Evolutionary conservation across 2,329 filamentous ascomycete species (phyloP).

Genomic region (Cercospora sp.): DNA sequence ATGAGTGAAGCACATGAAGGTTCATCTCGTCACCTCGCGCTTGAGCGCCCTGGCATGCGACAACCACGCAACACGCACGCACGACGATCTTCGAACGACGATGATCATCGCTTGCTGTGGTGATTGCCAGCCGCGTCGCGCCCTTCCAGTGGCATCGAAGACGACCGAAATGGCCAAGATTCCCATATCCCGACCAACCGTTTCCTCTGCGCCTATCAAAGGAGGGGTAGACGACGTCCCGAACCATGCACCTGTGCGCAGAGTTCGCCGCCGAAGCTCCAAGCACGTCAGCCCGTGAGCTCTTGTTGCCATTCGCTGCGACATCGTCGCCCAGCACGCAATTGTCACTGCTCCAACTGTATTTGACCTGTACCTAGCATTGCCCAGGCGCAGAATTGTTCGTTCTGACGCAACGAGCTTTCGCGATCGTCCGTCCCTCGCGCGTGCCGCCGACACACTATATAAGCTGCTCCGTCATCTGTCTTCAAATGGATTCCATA

Average conservation of each 20-base stretch:
- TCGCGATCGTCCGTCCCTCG: conserved; percentile 20
- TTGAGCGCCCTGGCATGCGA: not conserved
- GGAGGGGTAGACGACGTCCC: conserved; percentile 4
- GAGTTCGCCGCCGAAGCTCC: not conserved
- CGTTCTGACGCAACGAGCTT: conserved; percentile 22
- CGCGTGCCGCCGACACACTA: not conserved
- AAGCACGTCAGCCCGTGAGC: conserved; percentile 10
- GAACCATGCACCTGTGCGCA: not conserved
- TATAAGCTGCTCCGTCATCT: conserved; percentile 21
- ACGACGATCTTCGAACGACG: not conserved
- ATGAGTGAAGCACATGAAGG: not conserved
- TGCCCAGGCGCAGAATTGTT: not conserved
- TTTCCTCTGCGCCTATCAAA: conserved; percentile 1
- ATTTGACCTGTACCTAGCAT: conserved; percentile 17
- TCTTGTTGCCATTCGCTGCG: conserved; percentile 12
- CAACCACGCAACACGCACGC: not conserved
- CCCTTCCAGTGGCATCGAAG: not conserved
- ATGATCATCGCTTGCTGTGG: not conserved
- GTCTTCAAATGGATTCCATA: conserved; percentile 19
- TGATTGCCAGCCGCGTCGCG: not conserved
- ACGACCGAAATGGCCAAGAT: not conserved
- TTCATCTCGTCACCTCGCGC: not conserved
- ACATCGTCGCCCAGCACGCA: conserved; percentile 11
- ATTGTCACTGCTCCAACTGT: conserved; percentile 5
- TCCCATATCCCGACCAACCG: conserved; percentile 11